A percentile compares a stretch with the other conserved stretches of the same genome.
Conservation (phyloP, 2,329 filamentous ascomycete species). For the Amauroascus verrucosus region DNA sequence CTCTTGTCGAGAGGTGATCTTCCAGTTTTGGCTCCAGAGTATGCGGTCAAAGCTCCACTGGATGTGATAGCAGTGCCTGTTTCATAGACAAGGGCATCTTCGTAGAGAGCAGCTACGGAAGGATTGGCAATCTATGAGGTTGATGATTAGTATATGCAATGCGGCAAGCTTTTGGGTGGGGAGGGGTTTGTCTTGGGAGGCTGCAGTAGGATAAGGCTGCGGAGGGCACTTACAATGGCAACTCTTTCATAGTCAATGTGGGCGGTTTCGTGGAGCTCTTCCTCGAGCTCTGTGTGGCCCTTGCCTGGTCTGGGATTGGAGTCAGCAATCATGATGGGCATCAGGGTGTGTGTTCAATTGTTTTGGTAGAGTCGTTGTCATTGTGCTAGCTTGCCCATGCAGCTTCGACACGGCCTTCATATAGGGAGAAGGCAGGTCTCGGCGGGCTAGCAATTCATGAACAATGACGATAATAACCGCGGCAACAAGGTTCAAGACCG, state of each 20-base stretch:
- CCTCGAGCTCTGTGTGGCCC: conserved; percentile 94
- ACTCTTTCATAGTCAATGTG: conserved; percentile 99
- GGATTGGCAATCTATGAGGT: conserved; percentile 64
- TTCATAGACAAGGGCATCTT: conserved; percentile 98
- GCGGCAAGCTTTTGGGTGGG: not conserved
- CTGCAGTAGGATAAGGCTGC: not conserved
- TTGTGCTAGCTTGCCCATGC: not conserved
- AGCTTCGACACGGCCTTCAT: not conserved
- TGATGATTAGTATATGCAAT: not conserved
- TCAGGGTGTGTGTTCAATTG: not conserved
- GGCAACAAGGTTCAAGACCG: conserved; percentile 14
- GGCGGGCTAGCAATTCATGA: not conserved
- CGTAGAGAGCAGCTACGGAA: conserved; percentile 89
- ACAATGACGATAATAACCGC: conserved; percentile 8
- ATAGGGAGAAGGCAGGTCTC: not conserved
- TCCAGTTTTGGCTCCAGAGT: conserved; percentile 96
- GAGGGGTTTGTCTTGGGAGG: conserved; percentile 4
- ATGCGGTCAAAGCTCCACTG: conserved; percentile 86
- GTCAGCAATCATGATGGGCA: conserved; percentile 12
- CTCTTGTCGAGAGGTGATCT: conserved; percentile 96
- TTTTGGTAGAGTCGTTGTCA: not conserved
- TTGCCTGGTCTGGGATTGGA: conserved; percentile 54
- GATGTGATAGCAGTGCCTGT: conserved; percentile 95
- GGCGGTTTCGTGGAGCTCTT: conserved; percentile 92
- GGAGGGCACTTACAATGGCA: conserved; percentile 63